A percentile compares a stretch with the other conserved stretches of the same genome.
These are phyloP conservation scores for Spergularia azorica DNA, from an alignment of 179 eudicot genomes.

Conservation along the genomic window DNA sequence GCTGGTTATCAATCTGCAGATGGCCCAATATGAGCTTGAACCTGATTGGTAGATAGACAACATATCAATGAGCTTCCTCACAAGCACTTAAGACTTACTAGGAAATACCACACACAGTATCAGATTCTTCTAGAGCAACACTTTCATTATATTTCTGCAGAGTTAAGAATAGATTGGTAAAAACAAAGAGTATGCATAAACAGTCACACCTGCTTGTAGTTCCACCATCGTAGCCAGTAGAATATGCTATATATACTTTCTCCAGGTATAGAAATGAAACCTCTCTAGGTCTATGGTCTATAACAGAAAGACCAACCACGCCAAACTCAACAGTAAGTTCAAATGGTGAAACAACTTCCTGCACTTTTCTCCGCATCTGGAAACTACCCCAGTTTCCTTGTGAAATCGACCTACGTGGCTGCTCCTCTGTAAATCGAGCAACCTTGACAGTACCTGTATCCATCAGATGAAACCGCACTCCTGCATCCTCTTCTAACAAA, in stretches of 20 bases:
- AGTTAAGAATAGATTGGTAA: not conserved
- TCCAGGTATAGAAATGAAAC: conserved; percentile 82
- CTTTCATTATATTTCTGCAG: not conserved
- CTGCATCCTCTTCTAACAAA: conserved; percentile 46
- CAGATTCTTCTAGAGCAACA: not conserved
- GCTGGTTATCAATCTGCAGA: conserved; percentile 93
- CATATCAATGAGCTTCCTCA: conserved; percentile 5
- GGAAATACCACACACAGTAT: not conserved
- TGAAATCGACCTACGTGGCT: conserved; percentile 34
- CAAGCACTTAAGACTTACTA: not conserved
- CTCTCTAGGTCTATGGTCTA: conserved; percentile 93
- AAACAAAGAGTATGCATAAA: not conserved
- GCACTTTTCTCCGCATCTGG: conserved; percentile 49
- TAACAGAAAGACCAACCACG: conserved; percentile 76
- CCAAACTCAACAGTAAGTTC: conserved; percentile 88
- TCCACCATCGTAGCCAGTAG: conserved; percentile 88
- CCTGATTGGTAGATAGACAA: conserved; percentile 41
- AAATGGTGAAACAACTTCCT: conserved; percentile 58
- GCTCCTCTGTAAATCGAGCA: conserved; percentile 62
- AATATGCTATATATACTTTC: conserved; percentile 78
- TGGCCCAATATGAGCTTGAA: conserved; percentile 86
- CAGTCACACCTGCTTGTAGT: conserved; percentile 73
- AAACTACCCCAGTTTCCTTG: conserved; percentile 49
- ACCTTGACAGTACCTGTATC: conserved; percentile 65
- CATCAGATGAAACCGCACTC: conserved; percentile 57